These are phyloP conservation scores for Magnusiomyces paraingens DNA, from an alignment of 1,139 yeast genomes.

Conservation along the genomic window DNA sequence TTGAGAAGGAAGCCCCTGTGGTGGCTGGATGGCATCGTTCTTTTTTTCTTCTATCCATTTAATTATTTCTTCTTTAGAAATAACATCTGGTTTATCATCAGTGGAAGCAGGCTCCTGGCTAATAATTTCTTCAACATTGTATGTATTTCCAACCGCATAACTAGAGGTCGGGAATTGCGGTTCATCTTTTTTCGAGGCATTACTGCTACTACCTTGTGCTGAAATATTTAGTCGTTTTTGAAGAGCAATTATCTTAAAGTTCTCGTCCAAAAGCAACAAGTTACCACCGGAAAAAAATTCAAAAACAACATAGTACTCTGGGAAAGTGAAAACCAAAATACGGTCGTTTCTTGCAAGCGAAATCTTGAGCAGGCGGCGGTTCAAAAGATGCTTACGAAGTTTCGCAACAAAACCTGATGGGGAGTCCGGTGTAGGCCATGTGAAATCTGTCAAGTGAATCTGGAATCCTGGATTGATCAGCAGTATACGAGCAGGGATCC, in stretches of 20 bases:
- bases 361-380: conserved; percentile 67
- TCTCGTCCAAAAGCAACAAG: conserved; percentile 65
- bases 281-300: conserved; percentile 97
- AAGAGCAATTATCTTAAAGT: conserved; percentile 59
- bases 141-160: conserved; percentile 21
- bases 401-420: conserved; percentile 86
- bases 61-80: conserved; percentile 37
- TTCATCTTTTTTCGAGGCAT: conserved; percentile 2
- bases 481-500: conserved; percentile 58
- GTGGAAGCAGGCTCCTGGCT: conserved; percentile 6
- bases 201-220: not conserved
- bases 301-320: conserved; percentile 68
- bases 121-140: conserved; percentile 13
- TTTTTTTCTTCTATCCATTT: conserved; percentile 42
- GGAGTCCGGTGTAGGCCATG: conserved; percentile 68
- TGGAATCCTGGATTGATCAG: conserved; percentile 86
- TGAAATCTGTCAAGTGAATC: conserved; percentile 70
- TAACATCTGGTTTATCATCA: conserved; percentile 17
- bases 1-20: not conserved
- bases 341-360: conserved; percentile 75
- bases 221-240: conserved; percentile 12
- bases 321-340: conserved; percentile 70
- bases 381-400: conserved; percentile 76
- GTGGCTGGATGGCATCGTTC: not conserved
- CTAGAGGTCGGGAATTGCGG: conserved; percentile 13